Conservation (phyloP, 306 rosid species). For the Sesbania bispinosa region DNA sequence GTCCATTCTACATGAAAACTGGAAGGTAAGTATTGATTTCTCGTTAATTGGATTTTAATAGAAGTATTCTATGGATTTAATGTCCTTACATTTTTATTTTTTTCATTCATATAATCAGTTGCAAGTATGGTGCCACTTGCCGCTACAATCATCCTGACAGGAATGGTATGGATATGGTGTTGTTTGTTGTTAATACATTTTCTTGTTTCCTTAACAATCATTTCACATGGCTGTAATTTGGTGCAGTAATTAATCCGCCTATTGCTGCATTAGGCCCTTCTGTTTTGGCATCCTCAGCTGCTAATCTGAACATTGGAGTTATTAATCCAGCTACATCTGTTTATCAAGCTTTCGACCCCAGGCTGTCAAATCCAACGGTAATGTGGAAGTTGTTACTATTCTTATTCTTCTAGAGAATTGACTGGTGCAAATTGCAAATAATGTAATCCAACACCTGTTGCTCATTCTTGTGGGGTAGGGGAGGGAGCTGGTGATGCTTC, state of each 20-base stretch:
- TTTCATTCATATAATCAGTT: constrained; percentile 51
- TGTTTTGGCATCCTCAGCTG: constrained; percentile 50
- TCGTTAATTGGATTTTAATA: constrained; percentile 2
- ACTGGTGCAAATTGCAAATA: constrained; percentile 6
- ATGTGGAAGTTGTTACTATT: constrained; percentile 17
- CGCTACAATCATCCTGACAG: constrained; percentile 97
- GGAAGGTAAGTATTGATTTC: constrained; percentile 61
- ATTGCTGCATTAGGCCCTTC: constrained; percentile 56
- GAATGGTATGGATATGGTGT: constrained; percentile 50
- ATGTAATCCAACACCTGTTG: background rate
- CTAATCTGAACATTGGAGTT: constrained; percentile 67
- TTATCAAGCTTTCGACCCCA: constrained; percentile 71
- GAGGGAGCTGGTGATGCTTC: constrained; percentile 7
- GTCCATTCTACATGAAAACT: constrained; percentile 99
- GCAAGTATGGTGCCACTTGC: constrained; percentile 88
- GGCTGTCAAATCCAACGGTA: constrained; percentile 76
- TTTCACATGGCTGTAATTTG: constrained; percentile 24
- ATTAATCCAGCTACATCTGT: constrained; percentile 61
- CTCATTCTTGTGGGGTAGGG: constrained; percentile 20
- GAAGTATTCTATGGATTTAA: constrained; percentile 24
- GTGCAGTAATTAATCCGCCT: constrained; percentile 58
- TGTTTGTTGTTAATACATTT: constrained; percentile 28
- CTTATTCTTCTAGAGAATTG: background rate
- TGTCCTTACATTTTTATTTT: constrained; percentile 21
- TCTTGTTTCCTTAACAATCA: constrained; percentile 14